Base-by-base conservation (phyloP, 106 monocot genomes). In the Gastrodia elata region DNA sequence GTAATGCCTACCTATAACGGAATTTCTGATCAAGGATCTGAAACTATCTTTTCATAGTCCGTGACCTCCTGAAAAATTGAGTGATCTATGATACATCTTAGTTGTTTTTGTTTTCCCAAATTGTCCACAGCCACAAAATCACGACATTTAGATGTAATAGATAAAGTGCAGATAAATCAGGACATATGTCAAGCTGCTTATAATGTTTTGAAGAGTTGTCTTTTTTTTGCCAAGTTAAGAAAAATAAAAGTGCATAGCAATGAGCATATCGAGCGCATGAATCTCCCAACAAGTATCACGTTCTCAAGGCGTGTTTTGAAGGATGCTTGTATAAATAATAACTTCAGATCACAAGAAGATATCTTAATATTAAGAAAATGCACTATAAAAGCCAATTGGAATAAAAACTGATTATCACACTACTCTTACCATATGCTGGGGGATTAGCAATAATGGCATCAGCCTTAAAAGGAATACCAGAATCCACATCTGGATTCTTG, bases 401-500 rank as follows among this genome's bases (percentile, higher is more conserved):
- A 74, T 18, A 68, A 74, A 39, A 79, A 61, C 30, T 61, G 61
- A 61, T 33, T 10, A n/a, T 58, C 26, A 14, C 26, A 14, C 13
- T 30, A 64, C 8, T 48, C 84, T 84, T n/a, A 94, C 94, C 94
- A 81, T 94, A 94, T 68, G 90, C 90, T 43, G 94, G 91, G 16
- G 94, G 94, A 48, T 94, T 94, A 13, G 94, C 94, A 71, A 94
- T 94, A 74, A 94, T 91, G n/a, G 94, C 94, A 75, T 94, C 88
- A 38, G 81, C 84, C 72, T 84, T 88, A 77, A 94, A 94, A 56
- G 80, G 78, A 86, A 94, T 81, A 28, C 88, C 88, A 8, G 86
- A 78, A 67, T 94, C 94, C 33, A 82, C 46, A 88, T 94, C 94
- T 40, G 94, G 81, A 25, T 94, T 82, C 83, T 86, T 91, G 79